These are phyloP conservation scores for Thraustochytrium striatum DNA, from an alignment of 352 stramenopile genomes.

Conservation along the genomic window DNA sequence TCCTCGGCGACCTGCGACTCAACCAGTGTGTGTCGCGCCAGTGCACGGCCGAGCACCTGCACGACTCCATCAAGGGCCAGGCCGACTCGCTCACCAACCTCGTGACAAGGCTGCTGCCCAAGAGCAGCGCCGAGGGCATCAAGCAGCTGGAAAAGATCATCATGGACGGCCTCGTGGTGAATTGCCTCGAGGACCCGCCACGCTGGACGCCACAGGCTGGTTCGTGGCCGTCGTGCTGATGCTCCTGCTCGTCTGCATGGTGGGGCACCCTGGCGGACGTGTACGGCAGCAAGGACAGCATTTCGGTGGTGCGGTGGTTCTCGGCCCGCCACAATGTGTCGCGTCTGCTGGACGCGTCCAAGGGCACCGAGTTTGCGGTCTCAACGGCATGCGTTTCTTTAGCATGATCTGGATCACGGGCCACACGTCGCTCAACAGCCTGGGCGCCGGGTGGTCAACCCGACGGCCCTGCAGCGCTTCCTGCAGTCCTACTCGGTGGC, in stretches of 20 bases:
- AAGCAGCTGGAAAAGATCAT: not conserved
- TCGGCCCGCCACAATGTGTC: not conserved
- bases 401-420: slow-evolving; percentile 33
- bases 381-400: slow-evolving; percentile 34
- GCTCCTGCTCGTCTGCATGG: not conserved
- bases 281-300: no score
- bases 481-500: slow-evolving; percentile 10
- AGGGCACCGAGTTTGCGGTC: not conserved
- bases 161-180: not conserved
- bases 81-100: no score
- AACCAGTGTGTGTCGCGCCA: slow-evolving; percentile 17
- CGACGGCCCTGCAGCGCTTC: not conserved
- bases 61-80: not conserved
- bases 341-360: not conserved
- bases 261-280: no score
- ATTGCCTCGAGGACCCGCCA: not conserved
- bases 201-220: not conserved
- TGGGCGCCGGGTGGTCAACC: not conserved
- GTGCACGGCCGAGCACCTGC: not conserved
- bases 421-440: not conserved
- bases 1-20: not conserved
- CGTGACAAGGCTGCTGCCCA: no score
- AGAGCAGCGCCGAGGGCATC: not conserved
- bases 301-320: no score
- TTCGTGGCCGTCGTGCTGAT: not conserved